Evolutionary conservation across 768 basidiomycete genomes (phyloP).

Genomic region (Coprinopsis cinerea): DNA sequence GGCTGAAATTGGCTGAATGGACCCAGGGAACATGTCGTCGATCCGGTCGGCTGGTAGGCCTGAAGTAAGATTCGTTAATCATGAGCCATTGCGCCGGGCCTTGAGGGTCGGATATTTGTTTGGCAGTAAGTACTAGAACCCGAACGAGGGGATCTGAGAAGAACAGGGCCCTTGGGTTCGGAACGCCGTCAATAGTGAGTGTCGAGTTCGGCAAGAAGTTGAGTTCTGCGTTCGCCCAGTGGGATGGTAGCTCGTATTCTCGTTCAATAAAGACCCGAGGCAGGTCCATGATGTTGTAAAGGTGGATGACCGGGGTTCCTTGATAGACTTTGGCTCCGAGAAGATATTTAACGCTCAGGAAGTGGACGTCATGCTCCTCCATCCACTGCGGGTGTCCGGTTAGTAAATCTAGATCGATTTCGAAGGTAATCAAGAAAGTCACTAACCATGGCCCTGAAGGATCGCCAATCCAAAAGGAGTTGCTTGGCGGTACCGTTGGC

Average conservation of each 20-base stretch:
- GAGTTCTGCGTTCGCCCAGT: slow-evolving; percentile 42
- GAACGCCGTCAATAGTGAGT: slow-evolving; percentile 28
- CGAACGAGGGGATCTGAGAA: slow-evolving; percentile 48
- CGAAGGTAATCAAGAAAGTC: slow-evolving; percentile 1
- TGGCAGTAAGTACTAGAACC: slow-evolving; percentile 42
- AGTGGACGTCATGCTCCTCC: slow-evolving; percentile 40
- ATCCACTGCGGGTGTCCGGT: slow-evolving; percentile 35
- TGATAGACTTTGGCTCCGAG: slow-evolving; percentile 35
- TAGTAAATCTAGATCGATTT: slow-evolving; percentile 1
- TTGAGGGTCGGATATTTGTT: slow-evolving; percentile 28
- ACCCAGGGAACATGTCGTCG: slow-evolving; percentile 45
- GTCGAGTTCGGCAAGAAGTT: slow-evolving; percentile 45
- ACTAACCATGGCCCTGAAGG: slow-evolving; percentile 39
- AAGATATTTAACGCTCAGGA: slow-evolving; percentile 39
- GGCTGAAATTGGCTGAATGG: slow-evolving; percentile 48
- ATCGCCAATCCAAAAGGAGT: slow-evolving; percentile 46
- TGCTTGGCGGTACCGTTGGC: slow-evolving; percentile 35
- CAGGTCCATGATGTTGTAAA: slow-evolving; percentile 44
- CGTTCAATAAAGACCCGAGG: slow-evolving; percentile 35
- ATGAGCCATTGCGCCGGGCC: slow-evolving; percentile 42
- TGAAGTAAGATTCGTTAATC: slow-evolving; percentile 48
- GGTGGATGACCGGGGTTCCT: slow-evolving; percentile 32
- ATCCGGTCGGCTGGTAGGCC: slow-evolving; percentile 36
- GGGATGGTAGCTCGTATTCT: slow-evolving; percentile 51
- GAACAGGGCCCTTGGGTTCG: slow-evolving; percentile 45